Conservation (phyloP, 768 basidiomycete genomes). For the Boletus sensibilis region DNA sequence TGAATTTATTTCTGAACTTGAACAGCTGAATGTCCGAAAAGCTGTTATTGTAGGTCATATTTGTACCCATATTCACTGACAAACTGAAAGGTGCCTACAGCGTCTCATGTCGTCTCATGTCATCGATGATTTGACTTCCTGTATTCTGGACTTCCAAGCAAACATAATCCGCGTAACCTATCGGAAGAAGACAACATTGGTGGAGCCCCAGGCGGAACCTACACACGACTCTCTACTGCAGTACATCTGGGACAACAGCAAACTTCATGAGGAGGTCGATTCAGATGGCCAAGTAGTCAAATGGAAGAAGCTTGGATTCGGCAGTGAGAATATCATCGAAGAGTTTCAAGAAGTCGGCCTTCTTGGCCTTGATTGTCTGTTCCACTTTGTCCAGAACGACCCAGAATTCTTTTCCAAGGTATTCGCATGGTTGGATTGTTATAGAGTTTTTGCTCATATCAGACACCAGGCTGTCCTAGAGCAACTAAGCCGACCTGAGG, state of each 20-base stretch:
- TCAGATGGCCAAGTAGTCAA: constrained; percentile 50
- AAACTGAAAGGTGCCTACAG: constrained; percentile 37
- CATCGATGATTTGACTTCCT: constrained; percentile 78
- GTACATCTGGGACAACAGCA: constrained; percentile 67
- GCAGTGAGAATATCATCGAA: constrained; percentile 65
- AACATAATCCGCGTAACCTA: constrained; percentile 78
- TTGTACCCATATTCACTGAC: background rate
- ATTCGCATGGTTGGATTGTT: background rate
- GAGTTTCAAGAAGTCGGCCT: constrained; percentile 81
- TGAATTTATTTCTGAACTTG: constrained; percentile 72
- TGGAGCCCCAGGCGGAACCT: constrained; percentile 65
- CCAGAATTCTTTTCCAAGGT: constrained; percentile 77
- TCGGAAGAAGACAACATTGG: constrained; percentile 75
- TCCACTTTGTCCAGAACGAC: constrained; percentile 67
- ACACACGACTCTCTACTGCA: constrained; percentile 56
- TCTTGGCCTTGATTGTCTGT: constrained; percentile 80
- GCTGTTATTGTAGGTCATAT: constrained; percentile 68
- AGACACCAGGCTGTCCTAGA: constrained; percentile 66
- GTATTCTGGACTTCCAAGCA: constrained; percentile 85
- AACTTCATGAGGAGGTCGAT: constrained; percentile 53
- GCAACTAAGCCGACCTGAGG: constrained; percentile 69
- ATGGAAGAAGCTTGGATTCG: constrained; percentile 81
- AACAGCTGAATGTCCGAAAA: constrained; percentile 73
- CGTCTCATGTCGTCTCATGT: constrained; percentile 81
- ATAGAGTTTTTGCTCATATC: constrained; percentile 5